Evolutionary conservation across 2,329 filamentous ascomycete genomes (phyloP).

Genomic region (Parastagonospora avenae): DNA sequence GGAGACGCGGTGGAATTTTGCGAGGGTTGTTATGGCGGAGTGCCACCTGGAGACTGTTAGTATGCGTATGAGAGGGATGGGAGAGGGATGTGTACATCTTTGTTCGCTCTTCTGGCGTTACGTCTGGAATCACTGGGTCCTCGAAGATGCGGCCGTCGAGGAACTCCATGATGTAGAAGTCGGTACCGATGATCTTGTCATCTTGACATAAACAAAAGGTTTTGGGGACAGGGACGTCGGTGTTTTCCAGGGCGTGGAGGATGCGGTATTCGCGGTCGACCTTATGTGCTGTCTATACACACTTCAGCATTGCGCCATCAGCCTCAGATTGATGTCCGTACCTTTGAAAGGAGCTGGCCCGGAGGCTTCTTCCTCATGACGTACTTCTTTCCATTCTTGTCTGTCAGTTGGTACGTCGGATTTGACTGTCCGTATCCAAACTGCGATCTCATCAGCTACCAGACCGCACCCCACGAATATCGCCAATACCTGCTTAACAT

Average conservation of each 20-base stretch:
- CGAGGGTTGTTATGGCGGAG: conserved; percentile 80
- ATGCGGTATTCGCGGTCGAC: conserved; percentile 96
- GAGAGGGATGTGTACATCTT: conserved; percentile 61
- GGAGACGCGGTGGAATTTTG: conserved; percentile 79
- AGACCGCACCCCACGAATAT: background rate
- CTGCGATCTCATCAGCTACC: conserved; percentile 52
- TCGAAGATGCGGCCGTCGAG: conserved; percentile 92
- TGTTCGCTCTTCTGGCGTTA: conserved; percentile 69
- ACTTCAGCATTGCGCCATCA: background rate
- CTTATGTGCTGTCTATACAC: conserved; percentile 78
- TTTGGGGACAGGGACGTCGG: conserved; percentile 84
- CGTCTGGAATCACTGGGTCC: conserved; percentile 79
- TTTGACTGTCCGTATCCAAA: conserved; percentile 98
- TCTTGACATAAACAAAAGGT: conserved; percentile 88
- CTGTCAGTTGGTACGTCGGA: conserved; percentile 90
- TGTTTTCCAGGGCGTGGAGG: conserved; percentile 78
- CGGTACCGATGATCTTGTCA: conserved; percentile 76
- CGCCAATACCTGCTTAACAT: conserved; percentile 78
- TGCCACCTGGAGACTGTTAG: conserved; percentile 67
- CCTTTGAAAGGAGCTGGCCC: conserved; percentile 79
- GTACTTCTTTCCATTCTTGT: conserved; percentile 70
- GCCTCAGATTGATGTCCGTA: background rate
- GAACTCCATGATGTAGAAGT: conserved; percentile 98
- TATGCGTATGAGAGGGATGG: background rate
- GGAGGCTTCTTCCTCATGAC: conserved; percentile 98